A percentile compares a stretch with the other conserved stretches of the same genome.
Evolutionary conservation across 805 yeast genomes (phyloP).

Genomic region (Lipomyces spencermartinsiae): DNA sequence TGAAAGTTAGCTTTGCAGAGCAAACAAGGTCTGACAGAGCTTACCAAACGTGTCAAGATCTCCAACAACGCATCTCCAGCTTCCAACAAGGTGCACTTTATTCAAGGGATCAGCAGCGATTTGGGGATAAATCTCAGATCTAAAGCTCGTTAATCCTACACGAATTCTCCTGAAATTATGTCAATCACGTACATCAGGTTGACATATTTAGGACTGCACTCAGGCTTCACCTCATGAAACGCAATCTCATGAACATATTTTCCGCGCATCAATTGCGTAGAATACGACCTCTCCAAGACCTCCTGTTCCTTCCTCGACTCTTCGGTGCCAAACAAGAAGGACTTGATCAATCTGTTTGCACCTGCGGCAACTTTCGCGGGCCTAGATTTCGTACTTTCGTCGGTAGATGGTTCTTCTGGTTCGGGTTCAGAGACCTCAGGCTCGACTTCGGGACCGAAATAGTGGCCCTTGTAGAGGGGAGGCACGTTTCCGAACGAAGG

Average conservation of each 20-base stretch:
- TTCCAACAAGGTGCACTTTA: conserved; percentile 50
- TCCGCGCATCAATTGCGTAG: conserved; percentile 47
- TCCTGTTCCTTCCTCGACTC: conserved; percentile 46
- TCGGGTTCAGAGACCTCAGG: background rate
- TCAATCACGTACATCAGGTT: conserved; percentile 41
- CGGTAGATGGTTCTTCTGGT: background rate
- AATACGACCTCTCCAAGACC: conserved; percentile 41
- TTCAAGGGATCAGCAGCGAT: conserved; percentile 45
- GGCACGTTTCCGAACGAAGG: conserved; percentile 37
- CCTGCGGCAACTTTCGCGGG: conserved; percentile 2
- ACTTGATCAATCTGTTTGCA: conserved; percentile 44
- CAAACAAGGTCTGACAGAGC: background rate
- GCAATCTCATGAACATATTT: conserved; percentile 52
- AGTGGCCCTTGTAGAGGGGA: conserved; percentile 33
- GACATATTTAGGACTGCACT: conserved; percentile 47
- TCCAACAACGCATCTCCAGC: conserved; percentile 53
- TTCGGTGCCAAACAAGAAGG: conserved; percentile 50
- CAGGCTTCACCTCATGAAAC: conserved; percentile 49
- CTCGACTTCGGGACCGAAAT: conserved; percentile 16
- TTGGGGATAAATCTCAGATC: conserved; percentile 44
- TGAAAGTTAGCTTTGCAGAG: background rate
- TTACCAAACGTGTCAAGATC: conserved; percentile 49
- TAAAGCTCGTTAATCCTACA: background rate
- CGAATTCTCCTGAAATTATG: background rate
- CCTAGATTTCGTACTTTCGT: background rate